Evolutionary conservation across 1,139 yeast species (phyloP).

Genomic region (Scheffersomyces lignicola): DNA sequence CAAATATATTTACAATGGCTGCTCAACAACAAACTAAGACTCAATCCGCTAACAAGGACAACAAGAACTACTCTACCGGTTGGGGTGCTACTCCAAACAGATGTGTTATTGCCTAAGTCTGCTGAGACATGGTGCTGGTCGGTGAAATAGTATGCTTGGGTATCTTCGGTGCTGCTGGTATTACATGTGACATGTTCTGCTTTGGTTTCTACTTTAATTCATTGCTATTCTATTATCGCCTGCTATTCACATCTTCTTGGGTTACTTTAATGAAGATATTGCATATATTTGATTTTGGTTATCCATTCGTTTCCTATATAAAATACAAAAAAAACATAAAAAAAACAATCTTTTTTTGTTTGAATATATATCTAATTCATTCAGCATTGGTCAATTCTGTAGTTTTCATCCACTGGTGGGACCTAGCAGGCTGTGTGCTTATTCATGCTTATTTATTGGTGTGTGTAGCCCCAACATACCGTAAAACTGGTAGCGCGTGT

Average conservation of each 20-base stretch:
- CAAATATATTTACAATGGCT: conserved; percentile 3
- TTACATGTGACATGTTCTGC: too few relatives aligned
- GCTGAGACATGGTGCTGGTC: conserved; percentile 1
- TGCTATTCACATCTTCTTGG: background rate
- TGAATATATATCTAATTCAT: conserved; percentile 1
- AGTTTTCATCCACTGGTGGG: background rate
- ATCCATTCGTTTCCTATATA: background rate
- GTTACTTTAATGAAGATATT: too few relatives aligned
- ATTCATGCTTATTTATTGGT: background rate
- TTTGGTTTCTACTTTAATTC: background rate
- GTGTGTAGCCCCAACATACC: background rate
- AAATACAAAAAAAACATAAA: background rate
- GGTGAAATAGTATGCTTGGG: too few relatives aligned
- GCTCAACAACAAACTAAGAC: conserved; percentile 3
- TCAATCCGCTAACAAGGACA: conserved; percentile 2
- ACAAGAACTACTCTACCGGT: conserved; percentile 1
- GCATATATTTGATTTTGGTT: too few relatives aligned
- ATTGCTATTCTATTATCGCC: background rate
- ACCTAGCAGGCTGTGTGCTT: background rate
- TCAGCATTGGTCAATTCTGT: background rate
- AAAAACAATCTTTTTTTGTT: background rate
- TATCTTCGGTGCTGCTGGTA: too few relatives aligned
- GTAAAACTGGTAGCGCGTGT: background rate
- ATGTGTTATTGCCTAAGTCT: conserved; percentile 2
- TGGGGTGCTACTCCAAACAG: conserved; percentile 5